Base-by-base conservation (phyloP, 805 yeast genomes). In the Cyberlindnera mycetangii region DNA sequence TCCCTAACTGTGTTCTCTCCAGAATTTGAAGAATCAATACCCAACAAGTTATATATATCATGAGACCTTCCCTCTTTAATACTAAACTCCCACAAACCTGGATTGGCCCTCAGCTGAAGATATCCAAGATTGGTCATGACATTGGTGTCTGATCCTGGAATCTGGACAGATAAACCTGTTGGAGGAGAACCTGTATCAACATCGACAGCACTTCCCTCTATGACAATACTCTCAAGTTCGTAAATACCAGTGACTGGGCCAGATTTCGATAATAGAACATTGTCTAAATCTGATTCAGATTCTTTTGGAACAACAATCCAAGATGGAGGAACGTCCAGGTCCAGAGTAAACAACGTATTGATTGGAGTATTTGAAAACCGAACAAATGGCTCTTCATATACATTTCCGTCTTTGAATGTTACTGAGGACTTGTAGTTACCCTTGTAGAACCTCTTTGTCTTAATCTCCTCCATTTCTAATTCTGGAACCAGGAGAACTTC, bases 61-160 rank as follows among this genome's bases (percentile, higher is more conserved):
- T 67, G 56, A 1, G 83, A 61, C 37, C 64, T 52, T 2, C 78
- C 70, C 4, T 59, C 59, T 48, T 75, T 74, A 11, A 82, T 55
- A 1, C 56, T 53, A n/a, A 87, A 59, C 2, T 66, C 60, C 83
- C 87, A 86, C 4, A 71, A 37, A 0, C 96, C 96, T 1, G 95
- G 93, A 40, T 70, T 71, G 0, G 85, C 80, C 50, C 77, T 78
- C 37, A 93, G 68, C 63, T 90, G 97, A 42, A 85, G 77, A 62
- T 92, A 92, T 0, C 97, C 97, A 50, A 83, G 69, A 32, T 85
- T 83, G 1, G 82, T 75, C 93, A 92, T 85, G 1, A 89, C 80
- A 31, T 66, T 69, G 0, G 96, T 83, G 51, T 81, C 88, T 1
- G 74, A 67, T 1, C 53, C 55, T 30, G 50, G 45, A 14, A 58